Evolutionary conservation across 1,139 yeast genomes (phyloP).

Genomic region (Hansenula anomala): DNA sequence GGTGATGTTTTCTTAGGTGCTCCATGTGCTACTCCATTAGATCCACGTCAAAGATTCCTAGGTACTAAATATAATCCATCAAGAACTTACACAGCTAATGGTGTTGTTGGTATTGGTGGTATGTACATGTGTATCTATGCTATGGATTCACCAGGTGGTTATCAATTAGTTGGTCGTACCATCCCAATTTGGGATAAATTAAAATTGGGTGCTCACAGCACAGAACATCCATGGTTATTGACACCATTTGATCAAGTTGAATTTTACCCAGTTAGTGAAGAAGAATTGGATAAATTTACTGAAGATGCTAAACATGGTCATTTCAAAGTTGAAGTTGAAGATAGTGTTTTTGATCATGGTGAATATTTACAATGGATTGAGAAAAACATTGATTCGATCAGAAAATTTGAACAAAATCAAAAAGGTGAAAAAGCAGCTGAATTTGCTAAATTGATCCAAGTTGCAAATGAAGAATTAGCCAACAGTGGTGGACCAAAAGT

Average conservation of each 20-base stretch:
- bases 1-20: constrained; percentile 98
- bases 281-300: constrained; percentile 64
- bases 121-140: constrained; percentile 98
- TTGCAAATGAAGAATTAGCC: constrained; percentile 74
- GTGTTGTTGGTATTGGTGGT: constrained; percentile 97
- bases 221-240: constrained; percentile 80
- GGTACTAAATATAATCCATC: constrained; percentile 97
- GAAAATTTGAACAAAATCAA: constrained; percentile 60
- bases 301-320: constrained; percentile 80
- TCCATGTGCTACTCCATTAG: constrained; percentile 97
- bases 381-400: constrained; percentile 67
- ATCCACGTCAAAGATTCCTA: constrained; percentile 88
- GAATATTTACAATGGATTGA: constrained; percentile 76
- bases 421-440: constrained; percentile 80
- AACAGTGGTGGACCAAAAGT: constrained; percentile 37
- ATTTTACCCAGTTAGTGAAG: constrained; percentile 86
- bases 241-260: constrained; percentile 92
- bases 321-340: constrained; percentile 69
- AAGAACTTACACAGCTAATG: constrained; percentile 92
- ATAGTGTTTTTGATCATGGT: constrained; percentile 77
- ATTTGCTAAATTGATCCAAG: constrained; percentile 76
- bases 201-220: constrained; percentile 62
- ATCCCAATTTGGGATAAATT: constrained; percentile 97
- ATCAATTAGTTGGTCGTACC: constrained; percentile 93
- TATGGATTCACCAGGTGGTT: constrained; percentile 98